Percentiles rank a stretch among this genome's conserved stretches.
Evolutionary conservation across 805 yeast genomes (phyloP).

Genomic region (Candida stauntonica): DNA sequence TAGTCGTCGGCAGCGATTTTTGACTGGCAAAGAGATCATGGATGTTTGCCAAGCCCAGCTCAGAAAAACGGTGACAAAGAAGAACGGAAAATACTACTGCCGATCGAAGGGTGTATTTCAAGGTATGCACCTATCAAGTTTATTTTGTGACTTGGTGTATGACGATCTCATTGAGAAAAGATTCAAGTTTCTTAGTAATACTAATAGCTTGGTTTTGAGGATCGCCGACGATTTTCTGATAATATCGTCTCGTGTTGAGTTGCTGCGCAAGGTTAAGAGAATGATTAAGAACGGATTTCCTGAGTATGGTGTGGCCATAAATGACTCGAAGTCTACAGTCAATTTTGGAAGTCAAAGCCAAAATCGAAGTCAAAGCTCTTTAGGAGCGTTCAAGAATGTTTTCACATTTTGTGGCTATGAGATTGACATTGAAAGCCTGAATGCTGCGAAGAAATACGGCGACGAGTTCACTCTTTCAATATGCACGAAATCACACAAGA

Average conservation of each 20-base stretch:
- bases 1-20: constrained; percentile 14
- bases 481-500: constrained; percentile 11
- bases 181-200: constrained; percentile 21
- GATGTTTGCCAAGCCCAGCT: constrained; percentile 49
- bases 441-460: constrained; percentile 33
- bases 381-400: not conserved
- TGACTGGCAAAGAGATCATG: constrained; percentile 42
- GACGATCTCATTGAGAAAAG: constrained; percentile 48
- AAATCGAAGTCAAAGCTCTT: no score
- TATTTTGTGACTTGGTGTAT: constrained; percentile 70
- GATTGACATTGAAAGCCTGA: constrained; percentile 31
- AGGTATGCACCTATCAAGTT: constrained; percentile 74
- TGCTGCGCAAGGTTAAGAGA: constrained; percentile 29
- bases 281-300: constrained; percentile 35
- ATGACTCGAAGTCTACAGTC: constrained; percentile 38
- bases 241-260: constrained; percentile 41
- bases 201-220: constrained; percentile 45
- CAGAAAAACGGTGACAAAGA: constrained; percentile 40
- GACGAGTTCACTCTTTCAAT: constrained; percentile 15
- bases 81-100: constrained; percentile 34
- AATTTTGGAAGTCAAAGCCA: constrained; percentile 21
- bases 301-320: constrained; percentile 25
- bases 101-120: constrained; percentile 75
- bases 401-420: constrained; percentile 41
- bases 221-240: constrained; percentile 84